Evolutionary conservation across 2,329 filamentous ascomycete species (phyloP), one percentile per base, ranked within the genome.

Genomic region (Cladosporium phlei): DNA sequence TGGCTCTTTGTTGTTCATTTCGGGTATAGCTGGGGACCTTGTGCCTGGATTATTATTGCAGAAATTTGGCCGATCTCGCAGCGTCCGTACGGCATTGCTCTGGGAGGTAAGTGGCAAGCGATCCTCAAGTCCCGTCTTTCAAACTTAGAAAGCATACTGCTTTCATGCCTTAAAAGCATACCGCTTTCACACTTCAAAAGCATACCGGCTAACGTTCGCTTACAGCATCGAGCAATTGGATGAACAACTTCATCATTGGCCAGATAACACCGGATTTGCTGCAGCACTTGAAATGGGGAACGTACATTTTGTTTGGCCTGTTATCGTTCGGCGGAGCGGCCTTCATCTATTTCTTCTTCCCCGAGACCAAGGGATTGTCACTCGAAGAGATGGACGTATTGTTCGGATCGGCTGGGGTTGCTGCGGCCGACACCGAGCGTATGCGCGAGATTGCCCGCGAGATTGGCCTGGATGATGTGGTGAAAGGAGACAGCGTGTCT

Each of bases 1-100:
- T 88, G 85, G 84, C 71, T 89, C 0, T 88, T 86, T 53, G 80
- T 86, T 21, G 70, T 86, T 22, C 78, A 85, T 64, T 89, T 89
- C 58, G 86, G 82, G 22, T 88, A 86, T 61, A 81, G 77, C 0
- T 89, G 85, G 85, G 83, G 84, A 0, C 85, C 84, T 2, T 83
- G 80, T 56, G 77, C 81, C 0, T 88, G 85, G 85, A 59, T 63
- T 29, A 73, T 89, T 46, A 76, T 87, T 1, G 78, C 83, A 2
- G 85, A 88, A 65, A 79, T 89, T 32, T 89, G 82, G 80, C 85
- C 85, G 0, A 66, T 88, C 4, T 82, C 77, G 48, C 80, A 80
- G 8, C 76, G 84, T 2, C 77, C 85, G 1, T 86, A 88, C 50
- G 85, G 85, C 30, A 83, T 85, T 10, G 75, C 84, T 0, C 69